phyloP scores from a whole-genome alignment of 2,329 filamentous ascomycete genomes.

The Fusarium sp. region DNA sequence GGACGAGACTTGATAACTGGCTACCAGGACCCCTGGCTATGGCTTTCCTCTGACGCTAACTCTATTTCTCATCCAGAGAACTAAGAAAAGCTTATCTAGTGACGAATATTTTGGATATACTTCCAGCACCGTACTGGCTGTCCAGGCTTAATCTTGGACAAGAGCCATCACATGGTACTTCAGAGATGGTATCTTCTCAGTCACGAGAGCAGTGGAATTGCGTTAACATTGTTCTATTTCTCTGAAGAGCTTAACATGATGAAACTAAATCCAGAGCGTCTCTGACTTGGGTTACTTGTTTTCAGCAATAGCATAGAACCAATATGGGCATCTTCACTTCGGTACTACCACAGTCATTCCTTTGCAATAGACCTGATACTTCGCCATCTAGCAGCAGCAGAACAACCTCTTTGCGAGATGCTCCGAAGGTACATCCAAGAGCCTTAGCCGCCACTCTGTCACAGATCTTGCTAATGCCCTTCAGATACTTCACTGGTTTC shows the following conservation, averaged over 20 bases:
- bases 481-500: background rate
- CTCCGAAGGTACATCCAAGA: constrained; percentile 7
- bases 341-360: background rate
- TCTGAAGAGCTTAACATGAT: background rate
- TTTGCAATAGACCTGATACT: background rate
- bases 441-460: no score
- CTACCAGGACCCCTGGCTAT: background rate
- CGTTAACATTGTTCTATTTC: background rate
- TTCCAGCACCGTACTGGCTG: no score
- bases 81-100: no score
- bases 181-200: background rate
- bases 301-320: no score
- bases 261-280: background rate
- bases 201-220: background rate
- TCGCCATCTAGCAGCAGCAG: background rate
- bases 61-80: background rate
- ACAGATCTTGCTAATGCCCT: background rate
- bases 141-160: background rate
- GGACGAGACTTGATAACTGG: background rate
- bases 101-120: background rate
- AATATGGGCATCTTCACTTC: background rate
- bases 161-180: background rate
- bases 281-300: background rate
- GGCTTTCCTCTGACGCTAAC: background rate
- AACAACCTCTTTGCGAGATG: constrained; percentile 12